Evolutionary conservation across 192 early-diverging fungal species (phyloP).

Genomic region (Entomortierella parvispora): DNA sequence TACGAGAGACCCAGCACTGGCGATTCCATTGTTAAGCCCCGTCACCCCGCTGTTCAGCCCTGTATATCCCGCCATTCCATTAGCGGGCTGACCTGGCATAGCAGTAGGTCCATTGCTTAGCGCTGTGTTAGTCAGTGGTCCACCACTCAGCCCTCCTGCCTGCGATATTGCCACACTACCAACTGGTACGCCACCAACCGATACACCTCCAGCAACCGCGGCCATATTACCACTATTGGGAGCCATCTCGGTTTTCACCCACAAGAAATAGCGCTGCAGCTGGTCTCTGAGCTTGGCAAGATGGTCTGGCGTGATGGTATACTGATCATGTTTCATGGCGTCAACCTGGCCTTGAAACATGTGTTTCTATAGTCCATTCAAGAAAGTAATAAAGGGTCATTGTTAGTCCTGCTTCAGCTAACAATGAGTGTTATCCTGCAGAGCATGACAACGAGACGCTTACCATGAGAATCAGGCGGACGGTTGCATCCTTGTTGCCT

Average conservation of each 20-base stretch:
- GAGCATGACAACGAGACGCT: too few relatives aligned
- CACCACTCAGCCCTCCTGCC: too few relatives aligned
- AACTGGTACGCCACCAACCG: too few relatives aligned
- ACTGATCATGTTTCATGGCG: slow-evolving; percentile 55
- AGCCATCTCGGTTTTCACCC: slow-evolving; percentile 51
- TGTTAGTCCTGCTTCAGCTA: too few relatives aligned
- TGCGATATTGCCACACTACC: too few relatives aligned
- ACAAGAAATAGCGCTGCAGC: slow-evolving; percentile 57
- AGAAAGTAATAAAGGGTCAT: too few relatives aligned
- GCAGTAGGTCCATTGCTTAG: neutral
- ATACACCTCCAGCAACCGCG: neutral
- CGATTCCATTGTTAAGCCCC: slow-evolving; percentile 21
- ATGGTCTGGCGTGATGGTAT: slow-evolving; percentile 55
- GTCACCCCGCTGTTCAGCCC: slow-evolving; percentile 12
- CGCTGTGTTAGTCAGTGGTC: too few relatives aligned
- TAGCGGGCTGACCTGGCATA: too few relatives aligned
- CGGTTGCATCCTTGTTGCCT: slow-evolving; percentile 54
- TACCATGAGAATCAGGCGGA: slow-evolving; percentile 59
- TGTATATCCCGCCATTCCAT: neutral
- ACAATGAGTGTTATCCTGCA: too few relatives aligned
- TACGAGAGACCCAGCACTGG: too few relatives aligned
- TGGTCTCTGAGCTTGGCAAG: slow-evolving; percentile 59
- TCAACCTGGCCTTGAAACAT: slow-evolving; percentile 65
- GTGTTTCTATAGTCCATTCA: slow-evolving; percentile 44
- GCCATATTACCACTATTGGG: neutral